These are phyloP conservation scores for Cadophora sp. DNA, from an alignment of 2,329 filamentous ascomycete species.

Conservation along the genomic window DNA sequence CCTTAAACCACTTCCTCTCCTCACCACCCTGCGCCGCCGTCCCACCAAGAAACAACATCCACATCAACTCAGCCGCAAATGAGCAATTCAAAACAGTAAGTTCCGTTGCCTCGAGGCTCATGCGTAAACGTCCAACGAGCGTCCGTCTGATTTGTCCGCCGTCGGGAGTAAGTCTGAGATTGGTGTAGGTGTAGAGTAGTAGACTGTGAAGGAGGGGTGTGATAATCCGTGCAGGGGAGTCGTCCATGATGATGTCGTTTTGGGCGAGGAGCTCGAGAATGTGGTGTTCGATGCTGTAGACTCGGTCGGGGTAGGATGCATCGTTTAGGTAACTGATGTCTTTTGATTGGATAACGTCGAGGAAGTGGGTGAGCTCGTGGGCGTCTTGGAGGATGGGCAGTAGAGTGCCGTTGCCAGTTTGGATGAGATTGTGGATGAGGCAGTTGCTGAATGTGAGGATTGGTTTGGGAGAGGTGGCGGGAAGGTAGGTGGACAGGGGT, in stretches of 20 bases:
- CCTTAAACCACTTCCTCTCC: conserved; percentile 12
- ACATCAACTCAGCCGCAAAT: conserved; percentile 7
- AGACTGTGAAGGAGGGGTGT: not conserved
- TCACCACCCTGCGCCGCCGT: not conserved
- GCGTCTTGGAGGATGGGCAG: not conserved
- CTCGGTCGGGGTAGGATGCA: conserved; percentile 5
- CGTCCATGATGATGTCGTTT: not conserved
- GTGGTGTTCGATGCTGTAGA: conserved; percentile 14
- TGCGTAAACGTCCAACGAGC: not conserved
- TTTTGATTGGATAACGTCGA: not conserved
- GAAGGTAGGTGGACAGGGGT: not conserved
- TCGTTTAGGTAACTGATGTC: not conserved
- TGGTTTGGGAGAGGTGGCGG: not conserved
- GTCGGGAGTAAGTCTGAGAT: conserved; percentile 2
- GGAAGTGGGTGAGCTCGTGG: conserved; percentile 5
- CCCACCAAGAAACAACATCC: conserved; percentile 13
- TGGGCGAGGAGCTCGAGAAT: not conserved
- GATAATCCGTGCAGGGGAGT: not conserved
- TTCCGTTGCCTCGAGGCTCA: conserved; percentile 2
- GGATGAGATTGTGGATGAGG: not conserved
- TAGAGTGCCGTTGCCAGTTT: conserved; percentile 5
- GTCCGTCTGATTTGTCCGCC: not conserved
- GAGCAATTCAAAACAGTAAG: conserved; percentile 4
- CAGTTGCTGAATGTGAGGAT: not conserved
- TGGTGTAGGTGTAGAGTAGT: conserved; percentile 8